Percentiles rank a stretch among this genome's conserved stretches.
These are phyloP conservation scores for Apiospora arundinis DNA, from an alignment of 2,329 filamentous ascomycete species.

Conservation along the genomic window DNA sequence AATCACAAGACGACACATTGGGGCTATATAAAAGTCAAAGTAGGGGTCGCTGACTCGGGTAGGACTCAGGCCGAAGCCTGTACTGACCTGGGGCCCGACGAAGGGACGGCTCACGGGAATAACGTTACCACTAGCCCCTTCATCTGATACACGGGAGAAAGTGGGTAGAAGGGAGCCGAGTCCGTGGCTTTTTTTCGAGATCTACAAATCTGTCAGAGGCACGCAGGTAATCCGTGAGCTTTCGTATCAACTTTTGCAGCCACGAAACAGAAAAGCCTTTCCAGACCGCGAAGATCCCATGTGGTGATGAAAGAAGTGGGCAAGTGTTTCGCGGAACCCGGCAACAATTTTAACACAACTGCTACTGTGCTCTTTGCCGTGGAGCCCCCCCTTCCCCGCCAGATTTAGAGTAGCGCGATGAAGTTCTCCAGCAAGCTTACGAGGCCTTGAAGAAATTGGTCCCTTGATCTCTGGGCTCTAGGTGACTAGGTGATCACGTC, in stretches of 20 bases:
- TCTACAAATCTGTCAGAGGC: slow-evolving; percentile 13
- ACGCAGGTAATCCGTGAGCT: neutral
- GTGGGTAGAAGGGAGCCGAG: slow-evolving; percentile 1
- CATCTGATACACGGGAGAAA: slow-evolving; percentile 16
- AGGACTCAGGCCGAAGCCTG: neutral
- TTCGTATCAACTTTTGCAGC: neutral
- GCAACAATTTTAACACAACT: neutral
- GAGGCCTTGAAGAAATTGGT: neutral
- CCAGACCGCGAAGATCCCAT: slow-evolving; percentile 2
- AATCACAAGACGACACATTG: neutral
- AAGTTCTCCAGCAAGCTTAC: slow-evolving; percentile 13
- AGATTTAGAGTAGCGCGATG: slow-evolving; percentile 11
- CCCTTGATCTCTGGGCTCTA: neutral
- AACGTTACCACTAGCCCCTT: neutral
- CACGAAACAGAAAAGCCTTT: neutral
- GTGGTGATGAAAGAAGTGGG: slow-evolving; percentile 12
- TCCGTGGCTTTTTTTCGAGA: neutral
- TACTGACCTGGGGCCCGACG: neutral
- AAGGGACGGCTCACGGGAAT: neutral
- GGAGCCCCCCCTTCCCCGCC: slow-evolving; percentile 9
- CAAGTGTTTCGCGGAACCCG: slow-evolving; percentile 13
- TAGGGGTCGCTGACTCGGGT: slow-evolving; percentile 9
- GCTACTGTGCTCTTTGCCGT: neutral
- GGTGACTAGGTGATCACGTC: neutral
- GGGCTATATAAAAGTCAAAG: neutral